Percentiles rank a stretch among this genome's conserved stretches.
Evolutionary conservation across 2,329 filamentous ascomycete genomes (phyloP).

Genomic region (Paecilomyces sp.): DNA sequence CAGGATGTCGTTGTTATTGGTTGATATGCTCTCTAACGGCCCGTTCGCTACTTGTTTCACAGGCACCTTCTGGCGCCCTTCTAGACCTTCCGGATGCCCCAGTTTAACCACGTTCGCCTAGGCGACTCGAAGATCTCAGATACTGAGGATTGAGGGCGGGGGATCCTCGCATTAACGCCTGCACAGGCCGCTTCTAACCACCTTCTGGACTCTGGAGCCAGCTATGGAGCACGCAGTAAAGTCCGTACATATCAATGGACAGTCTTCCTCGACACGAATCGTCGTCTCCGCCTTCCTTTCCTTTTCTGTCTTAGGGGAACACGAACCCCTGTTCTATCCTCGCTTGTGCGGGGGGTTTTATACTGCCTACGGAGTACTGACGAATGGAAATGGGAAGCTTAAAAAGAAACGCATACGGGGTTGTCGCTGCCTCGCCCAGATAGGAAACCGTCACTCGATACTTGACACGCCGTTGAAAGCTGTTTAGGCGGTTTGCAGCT

Average conservation of each 20-base stretch:
- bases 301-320: background rate
- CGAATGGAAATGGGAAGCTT: background rate
- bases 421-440: background rate
- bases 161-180: background rate
- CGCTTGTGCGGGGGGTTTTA: background rate
- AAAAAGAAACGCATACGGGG: background rate
- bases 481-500: background rate
- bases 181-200: background rate
- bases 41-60: background rate
- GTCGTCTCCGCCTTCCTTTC: background rate
- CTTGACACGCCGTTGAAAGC: background rate
- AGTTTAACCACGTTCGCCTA: background rate
- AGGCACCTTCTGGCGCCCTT: background rate
- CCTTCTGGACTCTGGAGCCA: background rate
- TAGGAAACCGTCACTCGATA: background rate
- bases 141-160: background rate
- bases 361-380: background rate
- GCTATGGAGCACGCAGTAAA: background rate
- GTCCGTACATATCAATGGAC: background rate
- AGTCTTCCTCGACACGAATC: background rate
- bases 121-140: background rate
- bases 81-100: background rate
- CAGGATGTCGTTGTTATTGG: background rate
- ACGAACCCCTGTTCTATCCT: background rate
- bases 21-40: background rate